Conservation (phyloP, 2,329 filamentous ascomycete species). For the Cladosporium sp. region DNA sequence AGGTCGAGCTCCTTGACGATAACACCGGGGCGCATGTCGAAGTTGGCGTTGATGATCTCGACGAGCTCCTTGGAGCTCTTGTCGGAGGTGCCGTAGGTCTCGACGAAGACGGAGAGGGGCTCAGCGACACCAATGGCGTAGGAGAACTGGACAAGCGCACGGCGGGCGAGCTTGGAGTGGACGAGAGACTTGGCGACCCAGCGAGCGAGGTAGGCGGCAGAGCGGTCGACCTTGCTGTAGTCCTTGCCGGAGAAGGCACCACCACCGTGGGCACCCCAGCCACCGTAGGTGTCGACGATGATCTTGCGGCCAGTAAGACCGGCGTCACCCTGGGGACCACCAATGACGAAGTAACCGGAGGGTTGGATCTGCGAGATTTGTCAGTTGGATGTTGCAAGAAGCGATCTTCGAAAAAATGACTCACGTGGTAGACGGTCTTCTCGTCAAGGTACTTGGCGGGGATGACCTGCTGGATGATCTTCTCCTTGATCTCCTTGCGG, state of each 20-base stretch:
- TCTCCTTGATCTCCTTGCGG: conserved; percentile 91
- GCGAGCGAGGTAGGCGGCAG: conserved; percentile 92
- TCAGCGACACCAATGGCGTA: conserved; percentile 99
- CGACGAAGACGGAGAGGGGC: conserved; percentile 96
- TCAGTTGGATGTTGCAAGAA: no score
- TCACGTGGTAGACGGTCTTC: conserved; percentile 89
- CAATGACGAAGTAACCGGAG: conserved; percentile 97
- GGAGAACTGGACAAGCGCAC: conserved; percentile 93
- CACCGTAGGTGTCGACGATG: conserved; percentile 99
- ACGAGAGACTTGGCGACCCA: conserved; percentile 99
- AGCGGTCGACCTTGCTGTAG: conserved; percentile 99
- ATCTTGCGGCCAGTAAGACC: conserved; percentile 99
- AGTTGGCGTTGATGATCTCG: conserved; percentile 91
- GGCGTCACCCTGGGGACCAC: conserved; percentile 97
- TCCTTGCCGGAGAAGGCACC: conserved; percentile 99
- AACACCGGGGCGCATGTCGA: conserved; percentile 95
- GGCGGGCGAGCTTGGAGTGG: conserved; percentile 80
- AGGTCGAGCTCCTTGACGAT: conserved; percentile 97
- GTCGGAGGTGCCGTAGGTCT: conserved; percentile 91
- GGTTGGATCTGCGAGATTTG: conserved; percentile 70
- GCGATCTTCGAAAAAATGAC: conserved; percentile 29
- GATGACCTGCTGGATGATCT: conserved; percentile 95
- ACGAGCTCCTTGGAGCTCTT: conserved; percentile 92
- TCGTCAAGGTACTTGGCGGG: conserved; percentile 89
- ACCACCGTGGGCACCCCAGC: conserved; percentile 99